phyloP scores from a whole-genome alignment of 495 filamentous ascomycete species.

The Neurospora discreta region DNA sequence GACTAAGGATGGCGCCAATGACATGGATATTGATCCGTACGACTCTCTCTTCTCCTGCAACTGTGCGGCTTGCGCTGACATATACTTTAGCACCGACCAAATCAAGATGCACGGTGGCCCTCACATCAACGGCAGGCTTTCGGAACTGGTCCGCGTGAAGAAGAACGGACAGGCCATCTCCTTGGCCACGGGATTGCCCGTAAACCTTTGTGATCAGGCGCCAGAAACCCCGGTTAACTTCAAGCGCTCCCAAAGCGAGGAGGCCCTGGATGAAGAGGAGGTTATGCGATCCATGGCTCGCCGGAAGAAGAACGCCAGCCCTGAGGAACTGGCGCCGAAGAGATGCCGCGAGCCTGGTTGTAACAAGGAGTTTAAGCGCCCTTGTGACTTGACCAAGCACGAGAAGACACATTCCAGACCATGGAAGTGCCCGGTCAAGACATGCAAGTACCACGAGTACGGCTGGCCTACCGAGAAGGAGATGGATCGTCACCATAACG shows the following conservation, averaged over 20 bases:
- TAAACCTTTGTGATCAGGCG: conserved; percentile 39
- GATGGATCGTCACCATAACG: conserved; percentile 86
- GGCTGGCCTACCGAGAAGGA: conserved; percentile 98
- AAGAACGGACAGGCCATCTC: conserved; percentile 70
- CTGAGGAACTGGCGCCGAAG: conserved; percentile 64
- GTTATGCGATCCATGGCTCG: conserved; percentile 81
- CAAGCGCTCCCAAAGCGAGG: conserved; percentile 52
- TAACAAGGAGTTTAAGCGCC: conserved; percentile 83
- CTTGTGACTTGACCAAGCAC: conserved; percentile 89
- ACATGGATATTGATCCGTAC: conserved; percentile 46
- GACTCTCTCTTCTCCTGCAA: conserved; percentile 2
- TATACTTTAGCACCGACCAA: conserved; percentile 43
- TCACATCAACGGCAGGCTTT: conserved; percentile 62
- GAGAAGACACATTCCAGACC: conserved; percentile 94
- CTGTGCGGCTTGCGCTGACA: conserved; percentile 27
- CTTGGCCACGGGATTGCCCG: conserved; percentile 47
- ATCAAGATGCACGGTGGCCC: conserved; percentile 67
- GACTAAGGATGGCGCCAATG: conserved; percentile 31
- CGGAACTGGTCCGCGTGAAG: conserved; percentile 63
- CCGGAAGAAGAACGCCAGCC: conserved; percentile 65
- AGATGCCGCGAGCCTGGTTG: conserved; percentile 55
- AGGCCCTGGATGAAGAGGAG: conserved; percentile 57
- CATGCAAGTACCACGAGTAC: conserved; percentile 75
- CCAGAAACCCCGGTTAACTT: conserved; percentile 31
- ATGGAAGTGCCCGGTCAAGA: conserved; percentile 73